phyloP scores from a whole-genome alignment of 1,139 yeast species.

The Geotrichum carabidarum region DNA sequence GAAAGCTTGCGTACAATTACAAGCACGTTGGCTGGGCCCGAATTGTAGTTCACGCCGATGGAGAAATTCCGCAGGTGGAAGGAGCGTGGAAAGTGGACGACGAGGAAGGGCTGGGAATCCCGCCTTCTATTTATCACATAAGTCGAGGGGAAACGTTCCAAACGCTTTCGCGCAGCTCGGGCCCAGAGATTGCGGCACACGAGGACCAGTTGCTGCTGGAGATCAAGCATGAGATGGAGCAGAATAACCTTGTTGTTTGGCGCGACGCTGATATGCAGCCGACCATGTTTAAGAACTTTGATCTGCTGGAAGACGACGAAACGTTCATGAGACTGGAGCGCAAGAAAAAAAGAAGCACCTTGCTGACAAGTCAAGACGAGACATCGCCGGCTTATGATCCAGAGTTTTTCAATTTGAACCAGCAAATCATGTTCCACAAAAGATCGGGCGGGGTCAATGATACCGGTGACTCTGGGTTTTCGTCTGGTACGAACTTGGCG shows the following conservation, averaged over 20 bases:
- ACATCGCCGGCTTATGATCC: conserved; percentile 14
- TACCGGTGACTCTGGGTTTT: conserved; percentile 31
- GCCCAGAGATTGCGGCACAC: conserved; percentile 21
- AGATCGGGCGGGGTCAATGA: conserved; percentile 25
- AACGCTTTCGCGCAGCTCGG: conserved; percentile 2
- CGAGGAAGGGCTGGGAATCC: conserved; percentile 33
- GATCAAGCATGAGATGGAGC: conserved; percentile 15
- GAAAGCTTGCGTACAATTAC: conserved; percentile 23
- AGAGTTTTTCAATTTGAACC: conserved; percentile 6
- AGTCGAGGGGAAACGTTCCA: conserved; percentile 22
- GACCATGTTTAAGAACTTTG: conserved; percentile 16
- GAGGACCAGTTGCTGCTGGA: conserved; percentile 23
- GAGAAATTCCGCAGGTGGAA: conserved; percentile 22
- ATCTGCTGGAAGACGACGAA: conserved; percentile 13
- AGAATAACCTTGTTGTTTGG: conserved; percentile 31
- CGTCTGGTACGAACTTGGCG: conserved; percentile 32
- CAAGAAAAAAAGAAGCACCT: background rate
- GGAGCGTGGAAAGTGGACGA: conserved; percentile 38
- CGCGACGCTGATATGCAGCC: conserved; percentile 34
- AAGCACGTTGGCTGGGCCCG: conserved; percentile 37
- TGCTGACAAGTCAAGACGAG: conserved; percentile 6
- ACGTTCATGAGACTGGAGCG: conserved; percentile 5
- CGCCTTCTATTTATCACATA: conserved; percentile 33
- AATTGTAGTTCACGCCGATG: conserved; percentile 26
- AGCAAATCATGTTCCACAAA: conserved; percentile 2